A percentile compares a stretch with the other conserved stretches of the same genome.
Conservation (phyloP, 352 stramenopile species). For the Phytophthora hybrid region DNA sequence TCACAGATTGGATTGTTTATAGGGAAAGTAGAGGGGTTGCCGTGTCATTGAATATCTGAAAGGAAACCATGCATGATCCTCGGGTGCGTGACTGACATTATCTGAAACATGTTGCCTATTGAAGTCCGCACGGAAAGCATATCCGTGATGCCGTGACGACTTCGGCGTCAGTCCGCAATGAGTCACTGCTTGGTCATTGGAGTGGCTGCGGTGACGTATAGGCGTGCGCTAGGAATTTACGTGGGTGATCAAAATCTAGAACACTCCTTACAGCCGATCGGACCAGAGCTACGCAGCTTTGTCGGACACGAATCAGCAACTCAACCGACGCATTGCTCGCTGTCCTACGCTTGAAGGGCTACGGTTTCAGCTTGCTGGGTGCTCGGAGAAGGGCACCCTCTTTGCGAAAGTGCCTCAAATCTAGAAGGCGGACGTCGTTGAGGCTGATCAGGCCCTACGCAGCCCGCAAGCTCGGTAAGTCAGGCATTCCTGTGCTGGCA, state of each 20-base stretch:
- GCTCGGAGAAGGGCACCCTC: too few species aligned
- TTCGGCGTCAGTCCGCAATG: conserved; percentile 8
- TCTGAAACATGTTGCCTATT: not conserved
- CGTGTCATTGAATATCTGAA: not conserved
- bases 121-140: not conserved
- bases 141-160: not conserved
- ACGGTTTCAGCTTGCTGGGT: too few species aligned
- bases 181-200: not conserved
- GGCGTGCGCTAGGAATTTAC: not conserved
- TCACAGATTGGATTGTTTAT: not conserved
- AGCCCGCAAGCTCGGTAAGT: too few species aligned
- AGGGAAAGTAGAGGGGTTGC: not conserved
- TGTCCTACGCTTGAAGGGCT: too few species aligned
- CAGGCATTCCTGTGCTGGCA: too few species aligned
- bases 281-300: too few species aligned
- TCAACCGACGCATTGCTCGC: too few species aligned
- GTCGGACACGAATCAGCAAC: too few species aligned
- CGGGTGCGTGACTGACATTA: not conserved
- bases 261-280: too few species aligned
- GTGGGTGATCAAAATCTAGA: not conserved
- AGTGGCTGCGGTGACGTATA: not conserved
- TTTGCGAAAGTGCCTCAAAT: too few species aligned
- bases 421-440: too few species aligned
- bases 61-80: not conserved
- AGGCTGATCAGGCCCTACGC: too few species aligned